Conservation (phyloP, 768 basidiomycete genomes). For the Auricularia sp. region DNA sequence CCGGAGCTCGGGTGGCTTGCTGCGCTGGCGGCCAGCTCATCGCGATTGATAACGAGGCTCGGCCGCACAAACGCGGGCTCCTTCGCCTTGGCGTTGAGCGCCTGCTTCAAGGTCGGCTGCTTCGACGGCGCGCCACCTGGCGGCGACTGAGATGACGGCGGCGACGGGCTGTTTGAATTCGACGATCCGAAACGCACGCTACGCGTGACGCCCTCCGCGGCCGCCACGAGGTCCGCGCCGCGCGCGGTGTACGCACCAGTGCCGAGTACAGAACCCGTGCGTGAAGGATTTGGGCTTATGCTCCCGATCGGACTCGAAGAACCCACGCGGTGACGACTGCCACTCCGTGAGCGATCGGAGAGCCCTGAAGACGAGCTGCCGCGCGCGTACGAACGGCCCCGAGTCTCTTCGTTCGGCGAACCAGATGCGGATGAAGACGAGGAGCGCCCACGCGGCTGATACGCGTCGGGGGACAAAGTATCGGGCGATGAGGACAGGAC, state of each 20-base stretch:
- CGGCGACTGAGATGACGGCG: background rate
- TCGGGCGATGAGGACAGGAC: background rate
- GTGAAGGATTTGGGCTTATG: background rate
- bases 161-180: background rate
- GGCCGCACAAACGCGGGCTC: background rate
- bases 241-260: background rate
- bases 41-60: slow-evolving; percentile 2
- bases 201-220: background rate
- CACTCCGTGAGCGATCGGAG: background rate
- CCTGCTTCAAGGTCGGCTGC: background rate
- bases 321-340: background rate
- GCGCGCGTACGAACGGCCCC: background rate
- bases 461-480: background rate
- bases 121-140: background rate
- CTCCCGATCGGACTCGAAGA: background rate
- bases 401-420: background rate
- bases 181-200: background rate
- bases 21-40: background rate
- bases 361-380: background rate
- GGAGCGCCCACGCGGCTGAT: background rate
- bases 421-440: background rate
- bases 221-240: background rate
- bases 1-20: background rate
- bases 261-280: background rate
- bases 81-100: background rate